Base-by-base conservation (phyloP, 2,329 filamentous ascomycete genomes). In the Trichoderma sp. region DNA sequence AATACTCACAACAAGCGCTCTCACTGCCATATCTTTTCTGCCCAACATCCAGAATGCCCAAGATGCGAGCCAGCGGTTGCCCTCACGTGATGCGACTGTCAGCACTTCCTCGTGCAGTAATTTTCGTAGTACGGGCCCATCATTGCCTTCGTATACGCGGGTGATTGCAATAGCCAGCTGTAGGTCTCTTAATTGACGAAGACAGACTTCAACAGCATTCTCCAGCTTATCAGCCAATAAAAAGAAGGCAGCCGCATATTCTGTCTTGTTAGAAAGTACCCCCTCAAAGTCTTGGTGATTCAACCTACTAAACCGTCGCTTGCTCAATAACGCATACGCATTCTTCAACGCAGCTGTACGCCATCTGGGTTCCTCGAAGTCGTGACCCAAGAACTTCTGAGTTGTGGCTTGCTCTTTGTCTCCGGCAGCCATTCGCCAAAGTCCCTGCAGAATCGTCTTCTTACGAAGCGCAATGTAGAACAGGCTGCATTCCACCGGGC, bases 211-310 rank as follows among this genome's bases (percentile, higher is more conserved):
- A 71, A 97, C 93, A 0, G 97, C 96, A 82, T 97, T 95, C 73
- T 93, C 91, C 0, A 98, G 87, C 80, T 93, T 93, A 78, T 95
- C 95, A 2, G 94, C 97, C 1, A 99, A 88, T 6, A 99, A 87
- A 86, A 99, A 99, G 85, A 98, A 99, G 0, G 97, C 94, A 1
- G 96, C 97, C 3, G 97, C 95, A 81, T 99, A 99, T 84, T 94
- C 95, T 95, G 73, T 71, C 6, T 27, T 16, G 29, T 66, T 76
- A 66, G 38, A 35, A 29, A 64, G 4, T n/a, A 31, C 2, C 1
- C 18, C 41, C 6, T 56, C 18, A 3, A 38, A 29, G 7, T 21
- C 6, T 14, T 27, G 21, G 9, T 56, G 14, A n/a, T n/a, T 53
- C 21, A 21, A 73, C 67, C 4, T 65, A 95, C 93, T 91, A 82